Evolutionary conservation across 176 grass and related monocot species (phyloP), one percentile per base, ranked within the genome.

Genomic region (Triticum turgidum): DNA sequence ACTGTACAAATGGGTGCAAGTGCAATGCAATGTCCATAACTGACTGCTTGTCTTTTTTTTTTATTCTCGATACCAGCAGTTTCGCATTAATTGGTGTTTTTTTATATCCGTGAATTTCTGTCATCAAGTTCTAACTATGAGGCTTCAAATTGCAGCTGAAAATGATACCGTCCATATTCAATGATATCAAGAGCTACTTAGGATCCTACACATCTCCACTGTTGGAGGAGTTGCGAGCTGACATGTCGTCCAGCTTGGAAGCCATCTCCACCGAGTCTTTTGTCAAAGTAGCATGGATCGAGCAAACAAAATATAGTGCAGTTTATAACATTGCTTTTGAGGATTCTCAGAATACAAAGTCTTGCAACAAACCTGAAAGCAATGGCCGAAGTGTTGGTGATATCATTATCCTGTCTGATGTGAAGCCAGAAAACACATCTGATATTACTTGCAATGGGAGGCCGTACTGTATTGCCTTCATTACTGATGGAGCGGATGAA

Each of bases 151-250:
- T 63, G 58, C 78, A 95, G 93, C 83, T 95, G 70, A 63, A 69
- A 80, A 90, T 9, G 78, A 95, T 95, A 63, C 85, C 88, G 5
- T 76, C 37, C 59, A 84, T 49, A 38, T 95, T 92, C 77, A 82
- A 38, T 85, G 45, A 29, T 65, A 18, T 67, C 21, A 77, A 80
- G 58, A 73, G 68, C 37, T 94, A 92, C 33, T 69, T 94, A 17
- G 58, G 61, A 18, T 94, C 71, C 2, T 89, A 89, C 37, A 41
- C 81, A 39, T 62, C 63, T 81, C 93, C 88, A 81, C 70, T 95
- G 20, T 30, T 94, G 62, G 92, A 94, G 65, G 92, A 94, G 86
- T 14, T 94, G 44, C 87, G 92, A 15, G 59, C 77, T 30, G 92
- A 94, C 49, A 74, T 94, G 79, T 76, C 62, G 7, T 89, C 92